A percentile compares a stretch with the other conserved stretches of the same genome.
phyloP scores from a whole-genome alignment of 371 early-diverging fungal species.

The Mortierella sp. region DNA sequence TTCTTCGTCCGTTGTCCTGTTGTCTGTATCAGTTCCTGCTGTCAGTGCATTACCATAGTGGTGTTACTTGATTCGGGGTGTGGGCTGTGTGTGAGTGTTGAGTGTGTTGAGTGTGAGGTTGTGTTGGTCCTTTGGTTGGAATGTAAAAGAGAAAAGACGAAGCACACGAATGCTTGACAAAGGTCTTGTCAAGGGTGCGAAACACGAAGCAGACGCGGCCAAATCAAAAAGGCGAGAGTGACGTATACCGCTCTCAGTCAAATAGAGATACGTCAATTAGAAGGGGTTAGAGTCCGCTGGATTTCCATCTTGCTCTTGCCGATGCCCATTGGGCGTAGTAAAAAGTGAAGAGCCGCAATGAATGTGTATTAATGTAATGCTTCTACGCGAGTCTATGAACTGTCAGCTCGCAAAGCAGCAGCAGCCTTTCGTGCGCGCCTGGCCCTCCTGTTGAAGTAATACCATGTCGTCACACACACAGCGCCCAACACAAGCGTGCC shows the following conservation, averaged over 20 bases:
- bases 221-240: not conserved
- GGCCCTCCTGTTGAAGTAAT: slow-evolving; percentile 20
- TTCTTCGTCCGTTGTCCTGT: not conserved
- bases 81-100: not conserved
- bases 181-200: not conserved
- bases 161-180: slow-evolving; percentile 2
- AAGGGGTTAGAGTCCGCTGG: not conserved
- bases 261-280: not conserved
- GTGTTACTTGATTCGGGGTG: slow-evolving; percentile 3
- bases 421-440: slow-evolving; percentile 16
- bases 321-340: not conserved
- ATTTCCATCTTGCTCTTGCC: too few relatives aligned
- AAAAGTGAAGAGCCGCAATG: too few relatives aligned
- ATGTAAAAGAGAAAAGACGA: slow-evolving; percentile 11
- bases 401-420: slow-evolving; percentile 6
- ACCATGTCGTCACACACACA: slow-evolving; percentile 32
- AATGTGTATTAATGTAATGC: not conserved
- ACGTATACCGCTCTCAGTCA: not conserved
- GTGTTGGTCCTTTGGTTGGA: not conserved
- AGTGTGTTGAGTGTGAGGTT: not conserved
- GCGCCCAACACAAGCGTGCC: slow-evolving; percentile 34
- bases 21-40: not conserved
- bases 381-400: not conserved
- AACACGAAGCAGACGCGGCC: slow-evolving; percentile 32
- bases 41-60: slow-evolving; percentile 5